Conservation (phyloP, 2,329 filamentous ascomycete species). For the Ceratocystis albifundus region DNA sequence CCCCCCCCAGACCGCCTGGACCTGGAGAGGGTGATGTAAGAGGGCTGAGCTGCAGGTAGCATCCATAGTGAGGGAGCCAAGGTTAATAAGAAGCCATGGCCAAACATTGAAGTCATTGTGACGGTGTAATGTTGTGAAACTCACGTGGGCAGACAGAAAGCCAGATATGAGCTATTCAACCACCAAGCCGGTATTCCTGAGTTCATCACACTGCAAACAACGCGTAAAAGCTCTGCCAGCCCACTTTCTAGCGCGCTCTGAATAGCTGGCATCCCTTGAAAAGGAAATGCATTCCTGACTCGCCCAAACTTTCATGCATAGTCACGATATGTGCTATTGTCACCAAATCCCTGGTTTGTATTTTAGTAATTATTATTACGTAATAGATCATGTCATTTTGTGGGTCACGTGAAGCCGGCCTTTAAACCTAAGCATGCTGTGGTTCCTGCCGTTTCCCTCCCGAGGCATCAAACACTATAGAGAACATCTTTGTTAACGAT, state of each 20-base stretch:
- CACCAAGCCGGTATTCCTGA: background rate
- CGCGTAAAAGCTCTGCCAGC: background rate
- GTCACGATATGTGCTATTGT: no score
- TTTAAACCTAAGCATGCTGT: no score
- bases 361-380: no score
- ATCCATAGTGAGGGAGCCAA: background rate
- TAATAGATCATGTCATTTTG: no score
- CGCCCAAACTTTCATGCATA: background rate
- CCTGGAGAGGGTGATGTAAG: background rate
- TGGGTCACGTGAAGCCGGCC: no score
- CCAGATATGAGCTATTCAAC: no score
- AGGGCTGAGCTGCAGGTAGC: slow-evolving; percentile 3
- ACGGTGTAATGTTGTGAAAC: background rate
- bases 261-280: background rate
- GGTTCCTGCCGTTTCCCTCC: no score
- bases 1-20: background rate
- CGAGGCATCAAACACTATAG: no score
- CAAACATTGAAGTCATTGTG: background rate
- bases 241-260: background rate
- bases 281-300: background rate
- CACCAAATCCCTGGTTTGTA: no score
- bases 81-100: no score
- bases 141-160: no score
- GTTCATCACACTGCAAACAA: background rate
- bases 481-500: no score